Conservation (phyloP, 768 basidiomycete species). For the Chalciporus pseudorubinellus region DNA sequence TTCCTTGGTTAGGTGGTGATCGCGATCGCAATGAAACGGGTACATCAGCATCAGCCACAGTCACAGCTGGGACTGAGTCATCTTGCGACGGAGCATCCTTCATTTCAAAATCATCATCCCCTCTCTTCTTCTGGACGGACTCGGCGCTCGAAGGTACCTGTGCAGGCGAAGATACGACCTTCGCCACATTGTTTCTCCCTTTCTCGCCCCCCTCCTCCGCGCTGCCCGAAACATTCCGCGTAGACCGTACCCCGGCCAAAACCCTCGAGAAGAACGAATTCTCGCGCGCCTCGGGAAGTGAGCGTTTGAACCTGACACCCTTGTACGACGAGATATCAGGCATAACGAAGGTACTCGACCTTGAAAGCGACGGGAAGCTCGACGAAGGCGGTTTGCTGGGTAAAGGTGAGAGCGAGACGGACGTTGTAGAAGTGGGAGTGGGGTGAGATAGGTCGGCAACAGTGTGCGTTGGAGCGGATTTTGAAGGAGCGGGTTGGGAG, state of each 20-base stretch:
- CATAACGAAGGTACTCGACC: slow-evolving; percentile 8
- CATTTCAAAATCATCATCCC: slow-evolving; percentile 4
- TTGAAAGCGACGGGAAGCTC: background rate
- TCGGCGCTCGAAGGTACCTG: background rate
- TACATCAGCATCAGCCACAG: background rate
- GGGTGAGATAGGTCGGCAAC: background rate
- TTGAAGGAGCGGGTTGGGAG: background rate
- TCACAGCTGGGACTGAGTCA: background rate
- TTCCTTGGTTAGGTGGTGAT: background rate
- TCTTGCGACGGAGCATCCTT: background rate
- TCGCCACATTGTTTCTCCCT: background rate
- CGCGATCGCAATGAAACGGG: background rate
- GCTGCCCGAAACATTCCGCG: background rate
- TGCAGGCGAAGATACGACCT: background rate
- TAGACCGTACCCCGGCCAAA: slow-evolving; percentile 3
- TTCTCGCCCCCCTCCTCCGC: background rate
- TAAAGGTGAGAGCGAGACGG: background rate
- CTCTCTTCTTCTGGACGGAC: background rate
- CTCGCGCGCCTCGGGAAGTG: slow-evolving; percentile 4
- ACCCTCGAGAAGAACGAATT: slow-evolving; percentile 28
- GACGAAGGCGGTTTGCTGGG: background rate
- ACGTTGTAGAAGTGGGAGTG: background rate
- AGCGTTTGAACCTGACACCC: slow-evolving; percentile 22
- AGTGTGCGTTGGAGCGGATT: background rate
- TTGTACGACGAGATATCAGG: slow-evolving; percentile 26